Evolutionary conservation across 768 basidiomycete species (phyloP).

Genomic region (Suillus decipiens): DNA sequence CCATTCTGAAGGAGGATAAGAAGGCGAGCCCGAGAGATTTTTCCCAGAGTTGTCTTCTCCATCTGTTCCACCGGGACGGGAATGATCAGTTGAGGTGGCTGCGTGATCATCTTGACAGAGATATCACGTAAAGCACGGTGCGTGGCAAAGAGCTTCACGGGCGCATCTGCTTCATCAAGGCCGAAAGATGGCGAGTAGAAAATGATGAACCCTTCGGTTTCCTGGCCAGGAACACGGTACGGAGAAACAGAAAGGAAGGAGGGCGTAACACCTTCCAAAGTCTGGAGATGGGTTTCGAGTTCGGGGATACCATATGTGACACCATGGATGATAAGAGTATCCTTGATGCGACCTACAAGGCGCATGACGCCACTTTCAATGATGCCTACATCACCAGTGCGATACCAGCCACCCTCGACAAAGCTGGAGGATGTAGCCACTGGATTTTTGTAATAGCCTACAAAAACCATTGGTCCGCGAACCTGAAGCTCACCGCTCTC

Average conservation of each 20-base stretch:
- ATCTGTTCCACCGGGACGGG: constrained; percentile 41
- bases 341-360: constrained; percentile 41
- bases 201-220: constrained; percentile 42
- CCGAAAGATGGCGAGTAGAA: constrained; percentile 37
- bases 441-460: constrained; percentile 50
- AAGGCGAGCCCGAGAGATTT: constrained; percentile 44
- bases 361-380: constrained; percentile 36
- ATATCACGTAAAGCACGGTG: constrained; percentile 32
- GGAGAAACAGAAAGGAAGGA: constrained; percentile 37
- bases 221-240: constrained; percentile 37
- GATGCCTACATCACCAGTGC: constrained; percentile 55
- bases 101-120: constrained; percentile 33
- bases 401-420: constrained; percentile 53
- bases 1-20: constrained; percentile 38
- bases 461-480: constrained; percentile 39
- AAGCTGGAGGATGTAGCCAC: constrained; percentile 50
- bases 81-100: constrained; percentile 39
- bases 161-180: constrained; percentile 25
- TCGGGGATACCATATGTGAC: constrained; percentile 39
- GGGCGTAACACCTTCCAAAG: constrained; percentile 34
- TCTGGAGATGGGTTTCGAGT: constrained; percentile 39
- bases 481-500: constrained; percentile 43
- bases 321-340: constrained; percentile 41
- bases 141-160: constrained; percentile 25
- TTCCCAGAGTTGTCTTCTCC: constrained; percentile 46